phyloP scores from a whole-genome alignment of 2,329 filamentous ascomycete genomes.

The Alternaria brassicae region DNA sequence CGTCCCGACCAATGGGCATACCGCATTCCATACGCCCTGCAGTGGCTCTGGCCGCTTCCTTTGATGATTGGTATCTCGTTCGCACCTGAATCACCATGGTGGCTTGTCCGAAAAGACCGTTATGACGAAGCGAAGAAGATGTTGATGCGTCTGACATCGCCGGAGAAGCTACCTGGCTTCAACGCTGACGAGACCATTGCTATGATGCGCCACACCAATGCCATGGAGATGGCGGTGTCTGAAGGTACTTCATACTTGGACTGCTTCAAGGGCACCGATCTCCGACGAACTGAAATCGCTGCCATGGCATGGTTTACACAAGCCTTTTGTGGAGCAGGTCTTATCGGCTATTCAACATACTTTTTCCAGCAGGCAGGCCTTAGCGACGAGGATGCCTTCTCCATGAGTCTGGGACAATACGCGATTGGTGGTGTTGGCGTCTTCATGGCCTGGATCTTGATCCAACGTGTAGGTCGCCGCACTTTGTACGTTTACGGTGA shows the following conservation, averaged over 20 bases:
- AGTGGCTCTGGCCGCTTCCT: constrained; percentile 78
- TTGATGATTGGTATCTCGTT: constrained; percentile 71
- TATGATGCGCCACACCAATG: constrained; percentile 91
- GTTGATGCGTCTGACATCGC: constrained; percentile 69
- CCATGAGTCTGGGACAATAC: constrained; percentile 62
- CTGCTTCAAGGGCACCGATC: constrained; percentile 83
- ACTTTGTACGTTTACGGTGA: constrained; percentile 74
- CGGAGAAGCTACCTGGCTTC: constrained; percentile 52
- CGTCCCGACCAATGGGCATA: constrained; percentile 72
- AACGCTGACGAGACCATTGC: constrained; percentile 66
- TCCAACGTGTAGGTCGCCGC: constrained; percentile 77
- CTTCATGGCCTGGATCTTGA: constrained; percentile 80
- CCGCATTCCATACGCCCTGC: constrained; percentile 70
- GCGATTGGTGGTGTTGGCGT: constrained; percentile 67
- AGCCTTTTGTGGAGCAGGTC: constrained; percentile 47
- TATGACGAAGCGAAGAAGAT: constrained; percentile 70
- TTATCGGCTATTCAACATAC: constrained; percentile 54
- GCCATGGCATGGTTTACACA: constrained; percentile 60
- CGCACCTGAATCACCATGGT: constrained; percentile 76
- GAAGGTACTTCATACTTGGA: constrained; percentile 77
- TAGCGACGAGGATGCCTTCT: constrained; percentile 52
- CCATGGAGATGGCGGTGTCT: constrained; percentile 73
- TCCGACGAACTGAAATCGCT: constrained; percentile 77
- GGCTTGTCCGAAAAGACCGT: constrained; percentile 72
- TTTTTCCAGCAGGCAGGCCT: constrained; percentile 59